These are phyloP conservation scores for Colletotrichum noveboracense DNA, from an alignment of 2,329 filamentous ascomycete genomes.

Conservation along the genomic window DNA sequence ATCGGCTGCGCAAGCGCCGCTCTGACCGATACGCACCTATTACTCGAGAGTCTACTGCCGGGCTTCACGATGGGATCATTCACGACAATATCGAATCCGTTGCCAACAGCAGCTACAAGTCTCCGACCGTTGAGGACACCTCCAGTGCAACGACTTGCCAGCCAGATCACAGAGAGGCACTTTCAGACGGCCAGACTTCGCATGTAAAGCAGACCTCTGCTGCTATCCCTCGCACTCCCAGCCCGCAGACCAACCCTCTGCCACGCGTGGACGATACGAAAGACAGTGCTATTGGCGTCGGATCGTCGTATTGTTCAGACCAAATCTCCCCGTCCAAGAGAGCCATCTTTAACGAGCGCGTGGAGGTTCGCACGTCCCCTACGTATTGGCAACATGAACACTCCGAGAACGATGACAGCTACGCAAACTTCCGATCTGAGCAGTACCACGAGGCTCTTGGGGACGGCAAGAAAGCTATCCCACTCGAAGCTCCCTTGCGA, in stretches of 20 bases:
- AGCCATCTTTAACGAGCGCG: conserved; percentile 13
- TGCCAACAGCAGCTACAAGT: not conserved
- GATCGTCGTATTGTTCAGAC: not conserved
- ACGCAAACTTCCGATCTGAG: conserved; percentile 6
- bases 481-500: not conserved
- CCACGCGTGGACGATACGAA: not conserved
- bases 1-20: not conserved
- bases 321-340: not conserved
- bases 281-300: not conserved
- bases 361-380: conserved; percentile 17
- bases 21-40: not conserved
- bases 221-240: not conserved
- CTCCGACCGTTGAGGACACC: not conserved
- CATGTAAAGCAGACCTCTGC: too few species aligned
- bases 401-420: not conserved
- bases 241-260: not conserved
- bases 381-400: conserved; percentile 20
- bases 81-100: not conserved
- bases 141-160: not conserved
- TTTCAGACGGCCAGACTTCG: not conserved
- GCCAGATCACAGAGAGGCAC: not conserved
- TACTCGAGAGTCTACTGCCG: not conserved
- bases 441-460: conserved; percentile 11
- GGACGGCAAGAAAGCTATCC: conserved; percentile 13
- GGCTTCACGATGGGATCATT: not conserved